Evolutionary conservation across 2,329 filamentous ascomycete genomes (phyloP).

Genomic region (Ophiosphaerella korrae): DNA sequence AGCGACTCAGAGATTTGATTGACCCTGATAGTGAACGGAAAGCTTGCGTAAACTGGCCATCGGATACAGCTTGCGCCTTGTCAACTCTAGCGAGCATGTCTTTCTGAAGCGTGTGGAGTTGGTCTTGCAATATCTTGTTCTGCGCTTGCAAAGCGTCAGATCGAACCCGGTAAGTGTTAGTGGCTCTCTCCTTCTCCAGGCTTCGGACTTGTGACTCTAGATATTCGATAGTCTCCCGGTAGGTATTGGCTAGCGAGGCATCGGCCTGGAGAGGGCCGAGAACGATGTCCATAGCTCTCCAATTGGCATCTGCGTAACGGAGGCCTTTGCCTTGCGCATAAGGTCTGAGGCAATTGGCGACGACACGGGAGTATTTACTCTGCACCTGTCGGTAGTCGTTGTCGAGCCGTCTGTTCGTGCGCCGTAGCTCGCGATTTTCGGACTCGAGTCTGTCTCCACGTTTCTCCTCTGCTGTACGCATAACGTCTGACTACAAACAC

Average conservation of each 20-base stretch:
- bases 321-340: background rate
- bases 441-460: no score
- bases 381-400: no score
- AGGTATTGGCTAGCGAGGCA: background rate
- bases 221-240: constrained; percentile 3
- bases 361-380: background rate
- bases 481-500: no score
- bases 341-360: background rate
- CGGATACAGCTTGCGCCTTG: constrained; percentile 11
- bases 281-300: background rate
- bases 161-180: no score
- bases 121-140: constrained; percentile 8
- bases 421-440: no score
- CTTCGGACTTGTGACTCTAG: constrained; percentile 1
- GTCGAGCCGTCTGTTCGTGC: no score
- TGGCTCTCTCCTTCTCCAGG: no score
- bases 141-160: background rate
- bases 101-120: constrained; percentile 15
- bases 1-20: constrained; percentile 23
- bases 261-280: background rate
- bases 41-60: constrained; percentile 17
- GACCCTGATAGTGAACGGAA: constrained; percentile 15
- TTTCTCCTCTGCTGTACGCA: no score
- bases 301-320: background rate
- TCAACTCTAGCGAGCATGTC: constrained; percentile 21